Base-by-base conservation (phyloP, 371 early-diverging fungal genomes). In the Mucor circinelloides region DNA sequence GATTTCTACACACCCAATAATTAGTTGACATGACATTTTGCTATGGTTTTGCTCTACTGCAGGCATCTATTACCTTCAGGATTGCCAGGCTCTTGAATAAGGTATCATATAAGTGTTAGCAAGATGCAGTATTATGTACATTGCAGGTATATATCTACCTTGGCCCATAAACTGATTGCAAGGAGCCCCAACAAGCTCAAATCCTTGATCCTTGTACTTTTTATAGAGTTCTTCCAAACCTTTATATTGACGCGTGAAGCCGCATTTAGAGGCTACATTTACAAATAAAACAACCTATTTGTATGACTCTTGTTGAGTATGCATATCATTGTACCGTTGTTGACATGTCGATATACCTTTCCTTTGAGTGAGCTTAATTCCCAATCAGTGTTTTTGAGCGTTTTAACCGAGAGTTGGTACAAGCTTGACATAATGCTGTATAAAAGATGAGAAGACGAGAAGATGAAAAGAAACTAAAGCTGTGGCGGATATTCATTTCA, bases 211-310 rank as follows among this genome's bases (percentile, higher is more conserved):
- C 52, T 90, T 82, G 83, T 93, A 93, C 70, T 92, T 86, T 56
- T 95, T 73, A 85, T 95, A 83, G 38, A 99, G 83, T 27, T 83
- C 68, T 80, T 93, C 91, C 21, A 99, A 84, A 21, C 90, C 93
- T 31, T 73, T 66, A 81, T 97, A 98, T 74, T 96, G 95, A 9
- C 86, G 77, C 17, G 99, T 95, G 72, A 93, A 94, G 10, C 97
- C 97, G 78, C 99, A 99, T 66, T 96, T 89, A 62, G 94, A 93
- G 27, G 99, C 99, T 31, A 95, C 94, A 79, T 99, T 99, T 65
- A 96, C 95, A 44, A 98, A 79, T 42, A 95, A 81, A 31, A 95
- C 89, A 17, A 93, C 95, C 85, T 95, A 34, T 28, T 19, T 44
- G n/a, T n/a, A 44, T 6, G 17, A 2, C 10, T 52, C 10, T 25